Evolutionary conservation across 306 rosid genomes (phyloP), one percentile per base, ranked within the genome.

Genomic region (Prunus mume): DNA sequence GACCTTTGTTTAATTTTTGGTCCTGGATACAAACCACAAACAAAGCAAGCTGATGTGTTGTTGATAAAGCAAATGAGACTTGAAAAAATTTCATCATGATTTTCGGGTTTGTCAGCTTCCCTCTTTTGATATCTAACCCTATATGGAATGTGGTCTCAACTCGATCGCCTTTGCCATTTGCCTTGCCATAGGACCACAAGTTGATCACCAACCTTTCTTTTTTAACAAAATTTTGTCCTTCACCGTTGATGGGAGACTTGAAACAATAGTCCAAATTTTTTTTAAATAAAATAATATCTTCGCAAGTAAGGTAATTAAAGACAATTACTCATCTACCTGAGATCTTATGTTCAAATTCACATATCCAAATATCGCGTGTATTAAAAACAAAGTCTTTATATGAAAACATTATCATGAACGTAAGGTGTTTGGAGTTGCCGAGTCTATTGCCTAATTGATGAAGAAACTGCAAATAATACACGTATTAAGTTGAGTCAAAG

Each of bases 331-430:
- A 0, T 38, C 1, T 38, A 38, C 2, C 0, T 38, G 9, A 38
- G 2, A 0, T 38, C 0, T 38, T 38, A 9, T 6, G 9, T 38
- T 38, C 43, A 38, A 38, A 6, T 38, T 0, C 0, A 0, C 2
- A 4, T 38, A 0, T 7, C 0, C 9, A 38, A 38, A 38, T 38
- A 38, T 38, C 2, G 0, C 9, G 2, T 38, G 43, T 38, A 0
- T 7, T 38, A 38, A 38, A 6, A 38, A 38, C 9, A 38, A 34
- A 34, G 0, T 38, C 2, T 38, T 38, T 0, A 38, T 38, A 38
- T 38, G 43, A 38, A 25, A 60, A 60, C 2, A 0, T 60, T 60
- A 25, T 60, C 38, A 13, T 41, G 47, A 64, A 72, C 56, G 22
- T 22, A 56, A 72, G 25, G 66, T 57, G 25, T 25, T 56, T 41